Percentiles rank a stretch among this genome's conserved stretches.
Conservation (phyloP, 208 protist species). For the Hexamita inflata region DNA sequence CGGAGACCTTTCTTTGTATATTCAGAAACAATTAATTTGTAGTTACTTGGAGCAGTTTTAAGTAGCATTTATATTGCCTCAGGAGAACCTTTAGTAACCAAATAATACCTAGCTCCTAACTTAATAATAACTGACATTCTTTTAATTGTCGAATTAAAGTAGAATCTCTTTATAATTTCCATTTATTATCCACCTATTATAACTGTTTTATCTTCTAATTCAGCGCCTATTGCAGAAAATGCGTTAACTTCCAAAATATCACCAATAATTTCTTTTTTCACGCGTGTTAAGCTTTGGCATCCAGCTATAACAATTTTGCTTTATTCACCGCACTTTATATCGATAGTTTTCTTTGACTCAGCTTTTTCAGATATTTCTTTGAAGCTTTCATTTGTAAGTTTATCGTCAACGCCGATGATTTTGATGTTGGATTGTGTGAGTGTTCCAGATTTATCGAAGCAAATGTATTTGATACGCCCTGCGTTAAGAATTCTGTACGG, state of each 20-base stretch:
- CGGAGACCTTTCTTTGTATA: background rate
- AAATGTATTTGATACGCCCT: background rate
- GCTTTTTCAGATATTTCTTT: background rate
- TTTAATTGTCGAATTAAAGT: background rate
- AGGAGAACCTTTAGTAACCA: constrained; percentile 3
- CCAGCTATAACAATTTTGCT: background rate
- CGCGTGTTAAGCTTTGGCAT: background rate
- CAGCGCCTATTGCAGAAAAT: background rate
- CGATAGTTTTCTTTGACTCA: background rate
- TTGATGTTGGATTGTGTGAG: background rate
- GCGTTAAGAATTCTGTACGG: constrained; percentile 16
- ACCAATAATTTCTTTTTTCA: background rate
- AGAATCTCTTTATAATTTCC: background rate
- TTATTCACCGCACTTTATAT: background rate
- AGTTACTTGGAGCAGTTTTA: background rate
- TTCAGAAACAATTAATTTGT: background rate
- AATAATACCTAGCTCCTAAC: background rate
- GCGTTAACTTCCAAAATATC: background rate
- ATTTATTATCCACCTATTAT: background rate
- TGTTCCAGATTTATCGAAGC: constrained; percentile 27
- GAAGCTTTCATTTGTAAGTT: background rate
- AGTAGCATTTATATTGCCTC: background rate
- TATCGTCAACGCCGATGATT: background rate
- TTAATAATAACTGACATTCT: background rate
- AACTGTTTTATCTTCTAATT: background rate